Conservation (phyloP, 139 green algal species). For the Asterochloris erici region DNA sequence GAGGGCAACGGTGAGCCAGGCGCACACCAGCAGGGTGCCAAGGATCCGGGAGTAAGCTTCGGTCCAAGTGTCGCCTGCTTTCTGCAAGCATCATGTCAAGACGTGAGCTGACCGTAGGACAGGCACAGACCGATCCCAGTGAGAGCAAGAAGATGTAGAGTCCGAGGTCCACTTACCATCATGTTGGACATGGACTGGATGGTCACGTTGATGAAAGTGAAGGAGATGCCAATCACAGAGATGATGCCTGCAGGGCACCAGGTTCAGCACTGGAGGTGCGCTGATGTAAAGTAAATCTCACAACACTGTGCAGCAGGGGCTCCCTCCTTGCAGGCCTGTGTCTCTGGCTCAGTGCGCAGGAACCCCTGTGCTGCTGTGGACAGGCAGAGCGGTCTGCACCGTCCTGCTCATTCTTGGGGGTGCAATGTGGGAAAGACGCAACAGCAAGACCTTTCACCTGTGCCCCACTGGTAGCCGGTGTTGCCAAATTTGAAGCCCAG, state of each 20-base stretch:
- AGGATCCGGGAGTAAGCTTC: conserved; percentile 58
- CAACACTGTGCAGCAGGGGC: too few species aligned
- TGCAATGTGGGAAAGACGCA: neutral
- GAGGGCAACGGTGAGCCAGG: conserved; percentile 42
- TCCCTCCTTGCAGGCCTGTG: too few species aligned
- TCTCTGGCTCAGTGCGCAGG: too few species aligned
- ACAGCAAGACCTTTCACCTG: too few species aligned
- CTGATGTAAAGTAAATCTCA: neutral
- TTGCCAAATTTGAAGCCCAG: neutral
- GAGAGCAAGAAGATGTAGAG: too few species aligned
- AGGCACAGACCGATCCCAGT: neutral
- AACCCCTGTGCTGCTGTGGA: too few species aligned
- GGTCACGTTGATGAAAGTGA: conserved; percentile 62
- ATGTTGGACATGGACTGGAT: conserved; percentile 27
- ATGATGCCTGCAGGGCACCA: conserved; percentile 43
- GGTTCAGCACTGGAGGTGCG: neutral
- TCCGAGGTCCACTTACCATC: conserved; percentile 1
- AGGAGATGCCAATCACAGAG: conserved; percentile 62
- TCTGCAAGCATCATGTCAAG: neutral
- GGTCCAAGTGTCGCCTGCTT: conserved; percentile 24
- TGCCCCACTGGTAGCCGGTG: too few species aligned
- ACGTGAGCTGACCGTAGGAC: neutral
- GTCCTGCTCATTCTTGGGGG: neutral
- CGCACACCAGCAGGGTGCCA: conserved; percentile 55
- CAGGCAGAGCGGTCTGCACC: neutral